phyloP scores from a whole-genome alignment of 164 flowering plant genomes.

The Stephania yunnanensis region DNA sequence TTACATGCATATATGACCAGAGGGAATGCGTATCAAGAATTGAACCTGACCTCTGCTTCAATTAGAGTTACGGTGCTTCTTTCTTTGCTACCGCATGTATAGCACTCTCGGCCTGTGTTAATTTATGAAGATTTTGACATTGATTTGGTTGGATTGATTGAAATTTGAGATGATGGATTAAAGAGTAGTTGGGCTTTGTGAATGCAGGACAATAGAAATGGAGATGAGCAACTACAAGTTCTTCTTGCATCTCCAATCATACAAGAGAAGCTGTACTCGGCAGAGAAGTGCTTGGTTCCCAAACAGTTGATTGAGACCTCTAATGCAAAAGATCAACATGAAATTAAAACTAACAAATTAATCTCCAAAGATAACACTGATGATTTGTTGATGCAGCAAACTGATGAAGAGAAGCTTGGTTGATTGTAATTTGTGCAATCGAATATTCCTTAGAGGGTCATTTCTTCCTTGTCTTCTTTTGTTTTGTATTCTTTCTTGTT shows the following conservation, averaged over 20 bases:
- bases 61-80: too few species aligned
- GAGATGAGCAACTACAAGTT: constrained; percentile 1
- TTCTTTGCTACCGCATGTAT: too few species aligned
- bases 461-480: neutral
- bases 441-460: neutral
- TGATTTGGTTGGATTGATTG: neutral
- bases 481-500: neutral
- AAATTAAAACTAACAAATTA: constrained; percentile 17
- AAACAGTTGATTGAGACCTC: constrained; percentile 21
- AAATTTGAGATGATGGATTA: too few species aligned
- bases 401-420: neutral
- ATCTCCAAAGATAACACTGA: constrained; percentile 2
- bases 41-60: too few species aligned
- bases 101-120: neutral
- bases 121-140: neutral
- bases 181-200: neutral
- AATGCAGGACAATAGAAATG: neutral
- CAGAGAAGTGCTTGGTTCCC: constrained; percentile 57
- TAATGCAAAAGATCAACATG: constrained; percentile 14
- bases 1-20: too few species aligned
- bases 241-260: constrained; percentile 34
- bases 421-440: too few species aligned
- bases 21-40: too few species aligned
- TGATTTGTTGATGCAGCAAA: neutral
- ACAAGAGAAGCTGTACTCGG: constrained; percentile 56